A percentile compares a stretch with the other conserved stretches of the same genome.
Conservation (phyloP, 352 stramenopile species). For the Phytophthora foliorum region DNA sequence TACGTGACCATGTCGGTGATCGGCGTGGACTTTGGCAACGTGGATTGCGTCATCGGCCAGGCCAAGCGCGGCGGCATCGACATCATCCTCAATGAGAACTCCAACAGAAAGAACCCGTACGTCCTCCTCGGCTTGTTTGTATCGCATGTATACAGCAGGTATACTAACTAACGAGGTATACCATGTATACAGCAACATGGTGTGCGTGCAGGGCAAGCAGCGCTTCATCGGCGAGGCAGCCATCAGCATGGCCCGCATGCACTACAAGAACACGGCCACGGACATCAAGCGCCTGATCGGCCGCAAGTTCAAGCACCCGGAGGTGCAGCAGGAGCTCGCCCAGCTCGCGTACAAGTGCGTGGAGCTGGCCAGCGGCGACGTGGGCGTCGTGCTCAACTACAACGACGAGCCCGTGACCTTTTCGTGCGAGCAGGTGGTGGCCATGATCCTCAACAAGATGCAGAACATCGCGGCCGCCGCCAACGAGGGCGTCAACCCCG, state of each 20-base stretch:
- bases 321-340: conserved; percentile 96
- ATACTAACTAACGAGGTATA: not conserved
- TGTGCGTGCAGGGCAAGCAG: conserved; percentile 92
- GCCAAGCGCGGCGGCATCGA: conserved; percentile 97
- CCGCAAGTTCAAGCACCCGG: conserved; percentile 95
- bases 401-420: conserved; percentile 93
- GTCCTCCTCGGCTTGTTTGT: too few species aligned
- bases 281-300: conserved; percentile 98
- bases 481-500: conserved; percentile 89
- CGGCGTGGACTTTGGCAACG: conserved; percentile 97
- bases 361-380: conserved; percentile 88
- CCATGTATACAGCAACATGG: conserved; percentile 67
- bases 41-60: conserved; percentile 96
- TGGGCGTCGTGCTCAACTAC: conserved; percentile 94
- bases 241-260: conserved; percentile 93
- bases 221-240: conserved; percentile 95
- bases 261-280: conserved; percentile 99
- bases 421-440: conserved; percentile 96
- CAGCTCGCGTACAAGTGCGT: conserved; percentile 93
- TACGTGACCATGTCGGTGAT: conserved; percentile 95
- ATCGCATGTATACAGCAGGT: not conserved
- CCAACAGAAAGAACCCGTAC: conserved; percentile 98
- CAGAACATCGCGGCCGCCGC: conserved; percentile 94
- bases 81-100: conserved; percentile 99
- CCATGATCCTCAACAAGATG: conserved; percentile 99